A percentile compares a stretch with the other conserved stretches of the same genome.
Evolutionary conservation across 2,329 filamentous ascomycete species (phyloP).

Genomic region (Juglanconis juglandina): DNA sequence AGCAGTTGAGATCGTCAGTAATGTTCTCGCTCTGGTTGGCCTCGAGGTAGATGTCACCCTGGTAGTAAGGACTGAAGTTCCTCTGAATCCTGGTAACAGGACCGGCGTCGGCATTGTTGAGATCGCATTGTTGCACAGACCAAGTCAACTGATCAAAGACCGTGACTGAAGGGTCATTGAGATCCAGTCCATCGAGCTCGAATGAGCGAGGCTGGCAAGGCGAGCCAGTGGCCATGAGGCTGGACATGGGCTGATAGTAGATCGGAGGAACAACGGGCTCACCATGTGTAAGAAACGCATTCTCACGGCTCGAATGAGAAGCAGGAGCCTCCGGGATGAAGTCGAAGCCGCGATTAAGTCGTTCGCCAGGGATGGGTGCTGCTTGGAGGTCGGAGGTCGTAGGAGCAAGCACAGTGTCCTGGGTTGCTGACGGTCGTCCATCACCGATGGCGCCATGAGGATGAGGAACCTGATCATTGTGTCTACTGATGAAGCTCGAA

Average conservation of each 20-base stretch:
- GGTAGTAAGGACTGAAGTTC: conserved; percentile 36
- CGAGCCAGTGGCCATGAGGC: neutral
- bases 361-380: too few species aligned
- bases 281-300: too few species aligned
- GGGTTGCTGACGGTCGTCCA: too few species aligned
- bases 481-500: too few species aligned
- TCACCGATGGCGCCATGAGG: too few species aligned
- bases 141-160: neutral
- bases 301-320: too few species aligned
- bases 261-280: neutral
- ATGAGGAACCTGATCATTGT: too few species aligned
- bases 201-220: neutral
- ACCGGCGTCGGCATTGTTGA: neutral
- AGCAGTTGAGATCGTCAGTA: conserved; percentile 41
- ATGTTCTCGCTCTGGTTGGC: conserved; percentile 40
- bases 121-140: neutral
- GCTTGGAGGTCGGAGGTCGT: too few species aligned
- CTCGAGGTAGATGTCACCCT: conserved; percentile 32
- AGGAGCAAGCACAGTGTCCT: too few species aligned
- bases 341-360: neutral
- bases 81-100: neutral
- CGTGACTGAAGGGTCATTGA: neutral
- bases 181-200: neutral
- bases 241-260: neutral
- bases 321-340: neutral